Percentiles rank a stretch among this genome's conserved stretches.
Evolutionary conservation across 257 asterid genomes (phyloP).

Genomic region (Haberlea rhodopensis): DNA sequence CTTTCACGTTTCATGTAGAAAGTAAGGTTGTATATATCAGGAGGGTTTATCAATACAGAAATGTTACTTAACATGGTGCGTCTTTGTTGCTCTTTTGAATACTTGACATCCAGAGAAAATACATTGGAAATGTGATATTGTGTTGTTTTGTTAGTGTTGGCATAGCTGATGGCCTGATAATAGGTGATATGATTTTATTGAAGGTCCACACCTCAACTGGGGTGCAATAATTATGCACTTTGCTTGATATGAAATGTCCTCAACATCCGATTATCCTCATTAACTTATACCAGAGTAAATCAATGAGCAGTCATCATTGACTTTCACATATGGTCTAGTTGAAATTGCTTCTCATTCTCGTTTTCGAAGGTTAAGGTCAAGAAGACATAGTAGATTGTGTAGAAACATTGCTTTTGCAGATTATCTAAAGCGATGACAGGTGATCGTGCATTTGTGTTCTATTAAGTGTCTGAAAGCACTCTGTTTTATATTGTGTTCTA

Average conservation of each 20-base stretch:
- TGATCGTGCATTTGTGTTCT: conserved; percentile 8
- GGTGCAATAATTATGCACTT: conserved; percentile 10
- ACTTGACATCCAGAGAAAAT: neutral
- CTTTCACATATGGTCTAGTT: conserved; percentile 5
- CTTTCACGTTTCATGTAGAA: conserved; percentile 6
- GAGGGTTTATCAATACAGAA: neutral
- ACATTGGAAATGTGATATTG: neutral
- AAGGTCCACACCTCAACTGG: conserved; percentile 1
- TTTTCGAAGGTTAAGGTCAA: neutral
- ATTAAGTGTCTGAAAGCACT: neutral
- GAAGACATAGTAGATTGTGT: conserved; percentile 19
- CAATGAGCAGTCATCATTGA: conserved; percentile 3
- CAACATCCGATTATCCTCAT: conserved; percentile 4
- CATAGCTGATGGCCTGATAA: neutral
- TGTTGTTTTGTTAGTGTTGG: conserved; percentile 4
- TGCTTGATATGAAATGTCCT: conserved; percentile 6
- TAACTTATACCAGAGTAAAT: conserved; percentile 1
- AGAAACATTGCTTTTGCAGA: conserved; percentile 15
- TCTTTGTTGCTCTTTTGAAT: conserved; percentile 15
- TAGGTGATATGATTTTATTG: conserved; percentile 9
- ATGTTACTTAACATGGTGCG: neutral
- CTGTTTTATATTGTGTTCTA: neutral
- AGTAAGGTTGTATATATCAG: neutral
- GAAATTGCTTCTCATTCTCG: conserved; percentile 7
- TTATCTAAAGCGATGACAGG: neutral